These are phyloP conservation scores for Brassica incana DNA, from an alignment of 345 rosid species.

Conservation along the genomic window DNA sequence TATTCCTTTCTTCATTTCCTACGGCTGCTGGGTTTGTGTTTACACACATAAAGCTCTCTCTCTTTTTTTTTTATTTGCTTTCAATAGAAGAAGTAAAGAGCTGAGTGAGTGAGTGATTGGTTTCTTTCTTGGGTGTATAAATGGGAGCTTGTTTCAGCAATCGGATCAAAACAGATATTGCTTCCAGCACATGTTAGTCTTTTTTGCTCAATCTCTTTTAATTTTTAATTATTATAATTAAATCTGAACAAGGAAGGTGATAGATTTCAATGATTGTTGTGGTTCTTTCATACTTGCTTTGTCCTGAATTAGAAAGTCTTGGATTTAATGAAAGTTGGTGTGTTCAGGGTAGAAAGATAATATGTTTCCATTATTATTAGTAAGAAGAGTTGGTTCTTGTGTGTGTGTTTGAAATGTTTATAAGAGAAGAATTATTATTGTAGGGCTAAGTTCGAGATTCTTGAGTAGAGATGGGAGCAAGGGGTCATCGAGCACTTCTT, in stretches of 20 bases:
- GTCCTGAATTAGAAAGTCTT: constrained; percentile 1
- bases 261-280: neutral
- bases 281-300: constrained; percentile 17
- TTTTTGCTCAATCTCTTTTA: neutral
- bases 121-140: constrained; percentile 3
- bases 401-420: neutral
- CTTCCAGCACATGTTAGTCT: constrained; percentile 58
- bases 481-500: constrained; percentile 52
- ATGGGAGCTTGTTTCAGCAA: constrained; percentile 94
- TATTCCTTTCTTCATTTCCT: neutral
- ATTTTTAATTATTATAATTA: neutral
- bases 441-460: constrained; percentile 68
- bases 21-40: constrained; percentile 30
- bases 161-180: constrained; percentile 75
- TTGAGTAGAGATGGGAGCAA: constrained; percentile 64
- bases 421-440: neutral
- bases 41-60: constrained; percentile 14
- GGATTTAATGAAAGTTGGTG: neutral
- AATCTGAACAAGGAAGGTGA: neutral
- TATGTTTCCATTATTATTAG: constrained; percentile 25
- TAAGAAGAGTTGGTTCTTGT: constrained; percentile 1
- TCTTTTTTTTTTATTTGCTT: neutral
- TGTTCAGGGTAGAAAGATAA: too few relatives aligned
- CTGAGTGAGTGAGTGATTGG: constrained; percentile 16
- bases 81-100: constrained; percentile 4